A percentile compares a stretch with the other conserved stretches of the same genome.
Conservation (phyloP, 2,329 filamentous ascomycete species). For the Westerdykella sp. region DNA sequence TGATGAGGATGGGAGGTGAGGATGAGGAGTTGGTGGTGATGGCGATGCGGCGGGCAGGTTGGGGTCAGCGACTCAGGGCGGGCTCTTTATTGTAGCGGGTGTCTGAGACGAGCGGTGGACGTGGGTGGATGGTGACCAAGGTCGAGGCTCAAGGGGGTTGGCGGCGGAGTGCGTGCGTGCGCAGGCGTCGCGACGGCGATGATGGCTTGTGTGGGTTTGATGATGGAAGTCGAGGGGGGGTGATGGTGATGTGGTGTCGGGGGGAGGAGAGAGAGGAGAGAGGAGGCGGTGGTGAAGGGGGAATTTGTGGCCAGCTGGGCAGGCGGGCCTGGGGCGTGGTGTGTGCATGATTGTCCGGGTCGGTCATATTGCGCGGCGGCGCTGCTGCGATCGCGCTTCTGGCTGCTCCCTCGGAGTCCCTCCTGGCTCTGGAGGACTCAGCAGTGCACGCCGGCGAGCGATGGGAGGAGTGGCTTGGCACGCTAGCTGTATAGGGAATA, state of each 20-base stretch:
- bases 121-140: no score
- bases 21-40: no score
- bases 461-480: neutral
- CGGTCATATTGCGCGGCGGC: neutral
- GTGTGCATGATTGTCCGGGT: neutral
- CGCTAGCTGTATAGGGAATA: neutral
- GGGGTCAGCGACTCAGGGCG: no score
- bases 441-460: constrained; percentile 9
- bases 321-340: neutral
- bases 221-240: neutral
- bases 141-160: no score
- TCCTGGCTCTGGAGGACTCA: neutral
- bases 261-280: neutral
- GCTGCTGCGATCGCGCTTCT: neutral
- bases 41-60: no score
- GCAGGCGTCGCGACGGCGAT: neutral
- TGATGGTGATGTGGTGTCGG: neutral
- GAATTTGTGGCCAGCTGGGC: neutral
- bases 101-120: no score
- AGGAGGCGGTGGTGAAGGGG: neutral
- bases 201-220: neutral
- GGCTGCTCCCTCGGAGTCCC: neutral
- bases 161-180: no score
- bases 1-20: no score
- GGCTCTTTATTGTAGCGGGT: no score